Base-by-base conservation (phyloP, 2,329 filamentous ascomycete genomes). In the Acephala macrosclerotiorum region DNA sequence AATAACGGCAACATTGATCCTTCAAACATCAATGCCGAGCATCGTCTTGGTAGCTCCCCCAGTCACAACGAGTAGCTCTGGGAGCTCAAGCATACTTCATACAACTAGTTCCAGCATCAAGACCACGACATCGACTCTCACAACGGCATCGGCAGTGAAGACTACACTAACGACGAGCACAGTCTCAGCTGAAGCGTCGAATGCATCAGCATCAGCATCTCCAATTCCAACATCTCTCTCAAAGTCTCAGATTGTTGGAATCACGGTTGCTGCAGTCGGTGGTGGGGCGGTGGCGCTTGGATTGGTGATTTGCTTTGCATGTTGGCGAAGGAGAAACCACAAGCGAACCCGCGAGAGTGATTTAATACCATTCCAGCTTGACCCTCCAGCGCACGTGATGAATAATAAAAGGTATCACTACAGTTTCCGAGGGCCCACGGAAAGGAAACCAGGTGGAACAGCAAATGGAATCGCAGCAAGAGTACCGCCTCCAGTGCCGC, bases 1-100 rank as follows among this genome's bases (percentile, higher is more conserved):
- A 25, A 82, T 90, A 59, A 85, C 85, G 33, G 87, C 87, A 25
- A 89, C 87, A 0, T 72, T 89, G 29, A 75, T 85, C 29, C 65
- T 81, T 12, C 74, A 77, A 16, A 75, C 75, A n/a, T 75, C 79
- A 16, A 77, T 74, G 25, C 76, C 77, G 6, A 77, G 77, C 4
- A 73, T 79, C n/a, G 72, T 81, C 7, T 47, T 78, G 8, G 66
- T 75, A 35, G 55, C 70, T 4, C 69, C 73, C 35, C 57, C 66
- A 49, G 47, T 72, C 40, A 70, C 70, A 47, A 57, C n/a, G 35
- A 36, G 57, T 22, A 35, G 25, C 20, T 59, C 45, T 38, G 53
- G 29, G 36, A 55, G 38, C 16, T 58, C 51, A 12, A 60, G 55
- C 12, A 47, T 33, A 2, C 26, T 45, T 16, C 40, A 22, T 2